These are phyloP conservation scores for Kazachstania bromeliacearum DNA, from an alignment of 805 yeast genomes.

Conservation along the genomic window DNA sequence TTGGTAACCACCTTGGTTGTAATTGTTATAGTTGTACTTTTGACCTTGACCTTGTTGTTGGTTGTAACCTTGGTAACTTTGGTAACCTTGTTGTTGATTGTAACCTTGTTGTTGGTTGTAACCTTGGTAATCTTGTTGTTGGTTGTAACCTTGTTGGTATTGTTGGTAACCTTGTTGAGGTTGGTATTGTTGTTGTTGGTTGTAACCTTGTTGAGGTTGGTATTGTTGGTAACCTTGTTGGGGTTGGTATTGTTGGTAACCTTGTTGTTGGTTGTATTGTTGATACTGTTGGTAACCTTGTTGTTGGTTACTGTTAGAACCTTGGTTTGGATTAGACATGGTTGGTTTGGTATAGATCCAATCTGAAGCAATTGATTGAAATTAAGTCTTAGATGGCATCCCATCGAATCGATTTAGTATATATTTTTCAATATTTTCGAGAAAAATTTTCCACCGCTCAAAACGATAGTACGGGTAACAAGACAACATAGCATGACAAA, in stretches of 20 bases:
- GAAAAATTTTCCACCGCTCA: no score
- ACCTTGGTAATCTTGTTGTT: constrained; percentile 19
- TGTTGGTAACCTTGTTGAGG: constrained; percentile 23
- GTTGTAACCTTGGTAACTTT: constrained; percentile 23
- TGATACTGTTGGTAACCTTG: constrained; percentile 12
- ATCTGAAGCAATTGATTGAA: no score
- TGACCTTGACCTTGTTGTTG: constrained; percentile 11
- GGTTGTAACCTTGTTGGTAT: constrained; percentile 23
- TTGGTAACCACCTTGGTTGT: constrained; percentile 13
- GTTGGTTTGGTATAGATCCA: no score
- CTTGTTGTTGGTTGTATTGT: constrained; percentile 16
- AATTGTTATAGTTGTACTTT: constrained; percentile 7
- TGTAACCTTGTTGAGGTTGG: constrained; percentile 17
- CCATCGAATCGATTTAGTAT: no score
- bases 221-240: constrained; percentile 11
- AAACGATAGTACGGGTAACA: no score
- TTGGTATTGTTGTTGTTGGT: constrained; percentile 21
- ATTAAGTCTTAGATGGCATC: no score
- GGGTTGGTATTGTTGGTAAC: constrained; percentile 8
- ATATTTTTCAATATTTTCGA: no score
- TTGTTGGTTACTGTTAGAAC: constrained; percentile 7
- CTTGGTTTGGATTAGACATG: constrained; percentile 19
- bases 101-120: constrained; percentile 18
- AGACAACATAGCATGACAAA: no score
- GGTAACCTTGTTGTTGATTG: constrained; percentile 22